These are phyloP conservation scores for Setaria italica DNA, from an alignment of 202 grass and related monocot species.

Conservation along the genomic window DNA sequence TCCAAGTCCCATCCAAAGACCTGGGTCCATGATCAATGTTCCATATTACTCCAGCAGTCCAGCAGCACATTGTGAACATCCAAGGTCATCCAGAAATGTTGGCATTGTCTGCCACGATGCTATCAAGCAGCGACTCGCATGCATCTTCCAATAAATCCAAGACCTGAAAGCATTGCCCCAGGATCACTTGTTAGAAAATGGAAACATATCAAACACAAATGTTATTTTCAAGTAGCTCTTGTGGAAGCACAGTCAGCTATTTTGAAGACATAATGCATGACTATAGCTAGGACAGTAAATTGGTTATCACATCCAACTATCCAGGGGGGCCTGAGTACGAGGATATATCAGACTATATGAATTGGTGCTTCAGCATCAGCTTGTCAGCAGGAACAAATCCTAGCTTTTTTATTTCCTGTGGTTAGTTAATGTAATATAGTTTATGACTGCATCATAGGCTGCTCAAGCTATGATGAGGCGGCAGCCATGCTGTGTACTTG, in stretches of 20 bases:
- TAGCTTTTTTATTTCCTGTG: not conserved
- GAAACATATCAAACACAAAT: not conserved
- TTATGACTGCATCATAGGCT: not conserved
- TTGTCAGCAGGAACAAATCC: not conserved
- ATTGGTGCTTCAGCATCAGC: not conserved
- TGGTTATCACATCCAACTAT: not conserved
- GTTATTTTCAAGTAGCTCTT: not conserved
- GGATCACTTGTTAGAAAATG: not conserved
- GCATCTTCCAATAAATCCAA: constrained; percentile 93
- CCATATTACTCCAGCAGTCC: not conserved
- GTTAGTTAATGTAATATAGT: not conserved
- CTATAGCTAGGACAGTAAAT: not conserved
- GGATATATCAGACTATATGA: constrained; percentile 2
- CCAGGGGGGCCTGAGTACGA: not conserved
- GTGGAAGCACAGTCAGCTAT: not conserved
- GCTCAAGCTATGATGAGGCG: not conserved
- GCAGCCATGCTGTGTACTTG: not conserved
- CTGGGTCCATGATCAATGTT: not conserved
- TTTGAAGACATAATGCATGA: constrained; percentile 7
- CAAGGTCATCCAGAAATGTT: constrained; percentile 45
- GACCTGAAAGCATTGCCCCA: constrained; percentile 60
- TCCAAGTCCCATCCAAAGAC: not conserved
- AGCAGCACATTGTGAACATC: not conserved
- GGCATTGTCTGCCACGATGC: constrained; percentile 60
- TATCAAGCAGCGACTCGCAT: constrained; percentile 77